phyloP scores from a whole-genome alignment of 345 rosid genomes.

The Acer campestre region DNA sequence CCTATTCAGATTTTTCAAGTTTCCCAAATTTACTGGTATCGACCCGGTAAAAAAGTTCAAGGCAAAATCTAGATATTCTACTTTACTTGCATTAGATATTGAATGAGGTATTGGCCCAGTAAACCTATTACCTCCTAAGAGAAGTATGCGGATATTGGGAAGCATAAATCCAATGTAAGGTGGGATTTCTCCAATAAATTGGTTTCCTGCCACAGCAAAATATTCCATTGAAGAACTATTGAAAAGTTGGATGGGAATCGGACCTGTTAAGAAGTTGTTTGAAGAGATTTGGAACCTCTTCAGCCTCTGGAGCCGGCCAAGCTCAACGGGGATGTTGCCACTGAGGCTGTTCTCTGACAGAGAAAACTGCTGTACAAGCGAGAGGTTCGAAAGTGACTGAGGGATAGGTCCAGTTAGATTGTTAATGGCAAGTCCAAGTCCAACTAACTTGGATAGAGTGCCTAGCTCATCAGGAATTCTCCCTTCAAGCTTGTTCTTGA shows the following conservation, averaged over 20 bases:
- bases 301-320: slow-evolving; percentile 24
- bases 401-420: slow-evolving; percentile 34
- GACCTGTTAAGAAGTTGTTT: slow-evolving; percentile 28
- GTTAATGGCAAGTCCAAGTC: slow-evolving; percentile 24
- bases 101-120: slow-evolving; percentile 31
- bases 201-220: slow-evolving; percentile 9
- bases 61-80: not conserved
- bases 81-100: slow-evolving; percentile 23
- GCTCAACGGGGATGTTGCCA: slow-evolving; percentile 25
- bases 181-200: slow-evolving; percentile 27
- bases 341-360: slow-evolving; percentile 30
- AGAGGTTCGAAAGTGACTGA: slow-evolving; percentile 23
- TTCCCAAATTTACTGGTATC: slow-evolving; percentile 33
- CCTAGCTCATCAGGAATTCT: slow-evolving; percentile 30
- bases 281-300: slow-evolving; percentile 20
- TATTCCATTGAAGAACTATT: slow-evolving; percentile 20
- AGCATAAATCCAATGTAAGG: slow-evolving; percentile 21
- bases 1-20: slow-evolving; percentile 16
- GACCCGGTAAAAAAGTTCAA: slow-evolving; percentile 17
- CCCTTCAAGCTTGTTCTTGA: slow-evolving; percentile 27
- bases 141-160: slow-evolving; percentile 18
- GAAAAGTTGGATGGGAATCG: slow-evolving; percentile 29
- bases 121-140: slow-evolving; percentile 20
- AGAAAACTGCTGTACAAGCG: slow-evolving; percentile 2
- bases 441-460: slow-evolving; percentile 17